Base-by-base conservation (phyloP, 1,284 basidiomycete species). In the Tilletia setariae region DNA sequence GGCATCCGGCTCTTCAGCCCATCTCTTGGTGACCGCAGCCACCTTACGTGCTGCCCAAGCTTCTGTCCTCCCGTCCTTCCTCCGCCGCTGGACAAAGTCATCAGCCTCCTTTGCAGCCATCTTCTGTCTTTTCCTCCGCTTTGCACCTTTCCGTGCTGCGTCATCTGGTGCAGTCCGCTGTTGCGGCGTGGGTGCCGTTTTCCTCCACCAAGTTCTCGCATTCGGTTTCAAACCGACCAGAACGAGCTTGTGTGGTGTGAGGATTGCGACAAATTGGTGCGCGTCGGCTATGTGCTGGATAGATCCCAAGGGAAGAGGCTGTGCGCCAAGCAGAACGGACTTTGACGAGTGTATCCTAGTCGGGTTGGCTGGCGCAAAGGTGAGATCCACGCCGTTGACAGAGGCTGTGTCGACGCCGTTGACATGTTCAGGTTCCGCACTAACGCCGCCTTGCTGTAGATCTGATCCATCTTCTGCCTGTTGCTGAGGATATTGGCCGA, bases 221-320 rank as follows among this genome's bases (percentile, higher is more conserved):
- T 88, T 87, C 0, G 96, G 96, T 78, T 93, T 94, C 73, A 99
- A 83, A 1, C 93, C 94, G 2, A 98, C 92, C 46, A 98, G 87
- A 2, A 98, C 92, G 16, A 98, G 85, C 80, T 98, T 98, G 28
- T 89, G 87, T 0, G 92, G 89, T 0, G 95, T 97, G 47, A 98
- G 86, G 63, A 99, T 84, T 0, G 94, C 94, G 35, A 93, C 86
- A 42, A 98, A 85, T 63, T 91, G 88, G 79, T 94, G 91, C n/a
- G 85, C 78, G 80, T 98, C 95, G 0, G 91, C 91, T 0, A 89
- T 80, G 84, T 97, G 92, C 1, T 88, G 84, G 0, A 85, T 81
- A 0, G 90, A 87, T 1, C 93, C 94, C 0, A 96, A 85, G 0
- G 95, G 95, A 21, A 98, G 85, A 6, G 94, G 90, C 6, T 87